phyloP scores from a whole-genome alignment of 2,329 filamentous ascomycete genomes.

The Sphaerulina vaccinii region DNA sequence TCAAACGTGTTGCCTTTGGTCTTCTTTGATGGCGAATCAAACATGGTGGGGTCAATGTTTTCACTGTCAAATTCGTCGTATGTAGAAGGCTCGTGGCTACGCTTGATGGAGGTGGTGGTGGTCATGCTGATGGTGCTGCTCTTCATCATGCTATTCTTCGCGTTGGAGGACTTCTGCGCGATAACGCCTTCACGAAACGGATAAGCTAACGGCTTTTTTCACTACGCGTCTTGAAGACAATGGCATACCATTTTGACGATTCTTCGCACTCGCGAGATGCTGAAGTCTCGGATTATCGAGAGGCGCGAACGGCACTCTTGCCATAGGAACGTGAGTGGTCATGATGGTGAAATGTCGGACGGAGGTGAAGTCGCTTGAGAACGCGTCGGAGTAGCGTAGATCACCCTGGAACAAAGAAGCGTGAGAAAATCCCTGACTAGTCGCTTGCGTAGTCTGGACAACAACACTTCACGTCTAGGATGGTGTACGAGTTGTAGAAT shows the following conservation, averaged over 20 bases:
- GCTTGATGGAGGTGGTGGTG: constrained; percentile 40
- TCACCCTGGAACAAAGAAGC: constrained; percentile 1
- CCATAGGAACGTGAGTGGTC: constrained; percentile 35
- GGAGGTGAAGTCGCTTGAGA: background rate
- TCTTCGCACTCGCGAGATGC: constrained; percentile 71
- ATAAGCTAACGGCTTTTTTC: background rate
- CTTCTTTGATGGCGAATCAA: constrained; percentile 55
- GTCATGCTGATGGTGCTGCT: constrained; percentile 13
- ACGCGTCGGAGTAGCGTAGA: background rate
- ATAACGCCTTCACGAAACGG: constrained; percentile 16
- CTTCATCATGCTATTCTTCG: constrained; percentile 33
- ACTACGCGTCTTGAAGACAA: background rate
- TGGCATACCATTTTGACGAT: constrained; percentile 63
- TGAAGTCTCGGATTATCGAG: constrained; percentile 69
- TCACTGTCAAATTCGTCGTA: constrained; percentile 54
- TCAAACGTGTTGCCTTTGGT: constrained; percentile 45
- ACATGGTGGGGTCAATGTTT: constrained; percentile 57
- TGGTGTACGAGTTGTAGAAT: too few species aligned
- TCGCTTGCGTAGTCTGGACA: constrained; percentile 12
- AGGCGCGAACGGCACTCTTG: constrained; percentile 72
- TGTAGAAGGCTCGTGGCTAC: constrained; percentile 44
- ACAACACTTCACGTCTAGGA: constrained; percentile 5
- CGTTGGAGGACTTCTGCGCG: constrained; percentile 25
- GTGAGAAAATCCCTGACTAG: constrained; percentile 2
- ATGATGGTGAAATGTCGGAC: constrained; percentile 19